Conservation (phyloP, 2,329 filamentous ascomycete genomes). For the Cryoendolithus antarcticus region DNA sequence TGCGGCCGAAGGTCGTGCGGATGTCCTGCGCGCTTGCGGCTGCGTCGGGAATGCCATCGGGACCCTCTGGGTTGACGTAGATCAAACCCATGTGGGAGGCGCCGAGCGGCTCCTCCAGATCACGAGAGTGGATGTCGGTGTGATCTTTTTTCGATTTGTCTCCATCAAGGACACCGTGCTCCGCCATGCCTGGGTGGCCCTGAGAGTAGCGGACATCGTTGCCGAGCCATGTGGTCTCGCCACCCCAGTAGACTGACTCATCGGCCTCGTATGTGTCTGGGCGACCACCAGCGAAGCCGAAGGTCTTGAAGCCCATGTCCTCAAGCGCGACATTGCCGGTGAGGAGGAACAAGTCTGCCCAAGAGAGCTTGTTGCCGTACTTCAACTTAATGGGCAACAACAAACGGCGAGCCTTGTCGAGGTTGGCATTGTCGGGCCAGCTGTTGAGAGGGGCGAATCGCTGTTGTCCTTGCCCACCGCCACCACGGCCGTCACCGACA, state of each 20-base stretch:
- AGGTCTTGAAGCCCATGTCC: slow-evolving; percentile 61
- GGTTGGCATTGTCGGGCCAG: slow-evolving; percentile 67
- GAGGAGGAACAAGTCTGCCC: slow-evolving; percentile 60
- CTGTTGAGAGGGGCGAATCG: slow-evolving; percentile 70
- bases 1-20: slow-evolving; percentile 60
- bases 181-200: slow-evolving; percentile 35
- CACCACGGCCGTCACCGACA: slow-evolving; percentile 61
- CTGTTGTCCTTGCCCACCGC: slow-evolving; percentile 59
- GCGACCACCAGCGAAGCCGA: slow-evolving; percentile 63
- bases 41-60: slow-evolving; percentile 59
- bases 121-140: slow-evolving; percentile 38
- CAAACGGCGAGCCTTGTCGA: slow-evolving; percentile 70
- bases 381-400: slow-evolving; percentile 77
- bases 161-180: slow-evolving; percentile 30
- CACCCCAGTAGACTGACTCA: slow-evolving; percentile 66
- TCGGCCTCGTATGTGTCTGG: slow-evolving; percentile 64
- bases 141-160: slow-evolving; percentile 31
- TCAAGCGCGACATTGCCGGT: slow-evolving; percentile 67
- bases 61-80: slow-evolving; percentile 72
- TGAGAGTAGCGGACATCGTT: slow-evolving; percentile 57
- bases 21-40: slow-evolving; percentile 59
- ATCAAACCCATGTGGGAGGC: slow-evolving; percentile 66
- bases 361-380: slow-evolving; percentile 72
- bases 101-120: slow-evolving; percentile 56
- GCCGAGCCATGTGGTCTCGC: slow-evolving; percentile 61